phyloP scores from a whole-genome alignment of 192 early-diverging fungal species.

The Coemansia aciculifera region DNA sequence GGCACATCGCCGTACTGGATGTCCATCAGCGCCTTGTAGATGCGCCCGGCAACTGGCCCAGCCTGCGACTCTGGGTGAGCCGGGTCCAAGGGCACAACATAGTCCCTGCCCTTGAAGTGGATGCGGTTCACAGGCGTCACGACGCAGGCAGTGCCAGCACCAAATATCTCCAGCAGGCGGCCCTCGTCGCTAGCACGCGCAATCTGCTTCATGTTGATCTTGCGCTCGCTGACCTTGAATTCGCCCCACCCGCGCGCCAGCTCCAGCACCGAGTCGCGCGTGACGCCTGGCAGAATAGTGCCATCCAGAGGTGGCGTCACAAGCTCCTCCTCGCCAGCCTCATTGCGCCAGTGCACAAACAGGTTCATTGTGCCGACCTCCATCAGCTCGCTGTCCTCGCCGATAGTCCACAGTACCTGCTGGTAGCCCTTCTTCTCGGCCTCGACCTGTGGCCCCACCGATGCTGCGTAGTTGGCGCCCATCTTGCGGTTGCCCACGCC shows the following conservation, averaged over 20 bases:
- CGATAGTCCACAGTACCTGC: constrained; percentile 96
- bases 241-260: constrained; percentile 81
- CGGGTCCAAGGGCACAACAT: constrained; percentile 86
- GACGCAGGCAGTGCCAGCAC: constrained; percentile 94
- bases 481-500: constrained; percentile 93
- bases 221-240: constrained; percentile 83
- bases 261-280: constrained; percentile 86
- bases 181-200: constrained; percentile 72
- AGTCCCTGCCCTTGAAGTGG: constrained; percentile 73
- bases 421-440: constrained; percentile 88
- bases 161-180: constrained; percentile 90
- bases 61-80: constrained; percentile 73
- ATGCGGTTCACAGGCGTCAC: constrained; percentile 91
- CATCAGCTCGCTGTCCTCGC: constrained; percentile 78
- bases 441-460: constrained; percentile 72
- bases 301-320: constrained; percentile 92
- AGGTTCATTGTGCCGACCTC: constrained; percentile 99
- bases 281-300: constrained; percentile 93
- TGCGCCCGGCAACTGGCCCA: constrained; percentile 77
- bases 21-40: constrained; percentile 84
- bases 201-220: constrained; percentile 79
- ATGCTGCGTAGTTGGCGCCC: constrained; percentile 65
- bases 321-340: constrained; percentile 78
- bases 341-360: constrained; percentile 87
- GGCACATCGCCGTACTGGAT: constrained; percentile 93